These are phyloP conservation scores for Boletus rubroflammeus DNA, from an alignment of 768 basidiomycete genomes.

Conservation along the genomic window DNA sequence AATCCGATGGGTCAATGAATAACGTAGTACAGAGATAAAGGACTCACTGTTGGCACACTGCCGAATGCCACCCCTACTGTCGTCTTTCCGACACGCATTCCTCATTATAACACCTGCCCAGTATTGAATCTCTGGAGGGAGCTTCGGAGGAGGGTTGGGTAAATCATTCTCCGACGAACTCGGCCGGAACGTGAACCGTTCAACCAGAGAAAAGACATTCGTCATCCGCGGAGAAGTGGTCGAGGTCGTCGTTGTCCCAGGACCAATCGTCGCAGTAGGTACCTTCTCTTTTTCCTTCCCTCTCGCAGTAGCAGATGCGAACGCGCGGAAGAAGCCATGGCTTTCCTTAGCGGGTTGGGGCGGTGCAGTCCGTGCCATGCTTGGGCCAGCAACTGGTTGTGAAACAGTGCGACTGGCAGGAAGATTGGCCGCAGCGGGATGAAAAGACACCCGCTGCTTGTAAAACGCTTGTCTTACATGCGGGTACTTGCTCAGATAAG, in stretches of 20 bases:
- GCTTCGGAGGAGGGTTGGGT: slow-evolving; percentile 61
- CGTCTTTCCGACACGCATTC: slow-evolving; percentile 98
- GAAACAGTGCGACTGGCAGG: slow-evolving; percentile 28
- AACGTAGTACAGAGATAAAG: background rate
- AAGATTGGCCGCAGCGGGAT: slow-evolving; percentile 60
- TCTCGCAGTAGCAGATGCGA: slow-evolving; percentile 40
- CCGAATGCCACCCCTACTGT: slow-evolving; percentile 84
- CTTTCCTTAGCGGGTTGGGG: slow-evolving; percentile 31
- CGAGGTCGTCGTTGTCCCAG: slow-evolving; percentile 7
- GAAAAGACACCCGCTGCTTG: slow-evolving; percentile 78
- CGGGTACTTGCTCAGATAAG: slow-evolving; percentile 96
- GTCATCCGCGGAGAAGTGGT: slow-evolving; percentile 48
- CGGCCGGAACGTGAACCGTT: slow-evolving; percentile 93
- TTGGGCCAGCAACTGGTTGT: slow-evolving; percentile 27
- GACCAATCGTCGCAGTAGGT: slow-evolving; percentile 15
- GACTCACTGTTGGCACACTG: slow-evolving; percentile 94
- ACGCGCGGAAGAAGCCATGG: slow-evolving; percentile 44
- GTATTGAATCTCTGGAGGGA: slow-evolving; percentile 92
- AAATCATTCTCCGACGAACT: slow-evolving; percentile 75
- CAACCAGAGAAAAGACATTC: slow-evolving; percentile 95
- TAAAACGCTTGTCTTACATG: slow-evolving; percentile 97
- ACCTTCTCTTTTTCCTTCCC: slow-evolving; percentile 48
- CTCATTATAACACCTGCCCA: slow-evolving; percentile 99
- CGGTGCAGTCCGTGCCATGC: slow-evolving; percentile 14
- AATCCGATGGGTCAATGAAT: background rate